Conservation (phyloP, 2,329 filamentous ascomycete genomes). For the Arthrobotrys pseudoclavata region DNA sequence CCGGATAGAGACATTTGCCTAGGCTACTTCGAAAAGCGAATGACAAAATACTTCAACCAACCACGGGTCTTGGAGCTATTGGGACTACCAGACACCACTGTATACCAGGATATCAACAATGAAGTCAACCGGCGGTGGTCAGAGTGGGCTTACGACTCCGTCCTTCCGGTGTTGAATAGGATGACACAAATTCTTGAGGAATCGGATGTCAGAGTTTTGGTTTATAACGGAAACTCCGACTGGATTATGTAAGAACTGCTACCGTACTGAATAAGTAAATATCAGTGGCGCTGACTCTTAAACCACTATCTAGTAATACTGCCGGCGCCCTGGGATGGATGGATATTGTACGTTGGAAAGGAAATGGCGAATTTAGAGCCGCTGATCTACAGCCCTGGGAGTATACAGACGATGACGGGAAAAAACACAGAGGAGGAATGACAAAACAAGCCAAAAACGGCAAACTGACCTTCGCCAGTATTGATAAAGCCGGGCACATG, state of each 20-base stretch:
- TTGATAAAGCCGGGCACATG: constrained; percentile 46
- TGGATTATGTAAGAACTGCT: constrained; percentile 48
- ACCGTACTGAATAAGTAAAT: background rate
- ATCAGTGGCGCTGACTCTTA: background rate
- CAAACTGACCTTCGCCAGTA: constrained; percentile 38
- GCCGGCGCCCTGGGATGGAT: constrained; percentile 44
- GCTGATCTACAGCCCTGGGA: constrained; percentile 38
- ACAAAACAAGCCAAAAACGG: constrained; percentile 31
- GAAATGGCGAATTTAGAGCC: constrained; percentile 51
- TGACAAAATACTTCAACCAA: constrained; percentile 46
- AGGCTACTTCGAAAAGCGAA: constrained; percentile 33
- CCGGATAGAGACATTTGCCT: constrained; percentile 33
- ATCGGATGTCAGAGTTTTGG: constrained; percentile 30
- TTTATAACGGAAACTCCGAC: constrained; percentile 51
- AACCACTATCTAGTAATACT: background rate
- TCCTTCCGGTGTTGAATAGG: constrained; percentile 15
- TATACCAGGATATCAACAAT: constrained; percentile 32
- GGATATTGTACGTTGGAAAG: constrained; percentile 40
- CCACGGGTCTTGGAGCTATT: constrained; percentile 23
- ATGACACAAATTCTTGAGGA: constrained; percentile 36
- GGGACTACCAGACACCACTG: constrained; percentile 36
- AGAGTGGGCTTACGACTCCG: constrained; percentile 36
- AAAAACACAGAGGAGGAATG: constrained; percentile 35
- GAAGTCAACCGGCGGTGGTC: constrained; percentile 37
- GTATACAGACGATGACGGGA: constrained; percentile 33